Evolutionary conservation across 2,329 filamentous ascomycete species (phyloP), one percentile per base, ranked within the genome.

Genomic region (Colletotrichum cordylinicola): DNA sequence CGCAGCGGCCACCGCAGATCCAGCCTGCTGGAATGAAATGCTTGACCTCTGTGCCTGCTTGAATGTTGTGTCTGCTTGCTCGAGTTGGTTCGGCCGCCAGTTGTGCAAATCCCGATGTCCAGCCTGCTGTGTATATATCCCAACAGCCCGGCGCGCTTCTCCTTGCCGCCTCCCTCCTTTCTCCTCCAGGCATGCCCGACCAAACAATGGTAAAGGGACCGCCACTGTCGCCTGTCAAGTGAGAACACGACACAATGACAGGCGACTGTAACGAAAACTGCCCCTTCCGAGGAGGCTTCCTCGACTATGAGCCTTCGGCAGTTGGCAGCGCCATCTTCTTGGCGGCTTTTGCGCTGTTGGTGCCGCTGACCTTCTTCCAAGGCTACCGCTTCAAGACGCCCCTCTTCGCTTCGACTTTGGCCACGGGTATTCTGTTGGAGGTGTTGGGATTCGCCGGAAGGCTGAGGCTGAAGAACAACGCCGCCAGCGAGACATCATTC

Each of bases 371-470:
- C 29, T 73, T 86, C 12, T 83, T 83, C 61, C 77, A 86, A 24
- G 88, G 87, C 18, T 77, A 85, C 55, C 85, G 82, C 35, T 86
- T 84, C 68, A 82, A 78, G 61, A 88, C 86, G 33, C 82, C 82
- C 1, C 70, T 85, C 6, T 89, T 89, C 80, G 82, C 87, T 3
- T 80, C 82, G 2, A 79, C 82, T 4, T 77, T 90, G 68, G 80
- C 84, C 4, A 81, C 82, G 0, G 88, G 88, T 3, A 80, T 89
- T 16, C 75, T 85, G 8, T 76, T 89, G 9, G 87, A 89, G 74
- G 80, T 87, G 9, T 48, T 89, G 58, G 88, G 88, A 16, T 90
- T 90, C 75, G 80, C 85, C 16, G 88, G 87, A 6, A 85, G 87
- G 48, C 71, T 90, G 8, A 79, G 90, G 35, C 83, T 90, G 15